Evolutionary conservation across 2,329 filamentous ascomycete species (phyloP).

Genomic region (Xylaria sp.): DNA sequence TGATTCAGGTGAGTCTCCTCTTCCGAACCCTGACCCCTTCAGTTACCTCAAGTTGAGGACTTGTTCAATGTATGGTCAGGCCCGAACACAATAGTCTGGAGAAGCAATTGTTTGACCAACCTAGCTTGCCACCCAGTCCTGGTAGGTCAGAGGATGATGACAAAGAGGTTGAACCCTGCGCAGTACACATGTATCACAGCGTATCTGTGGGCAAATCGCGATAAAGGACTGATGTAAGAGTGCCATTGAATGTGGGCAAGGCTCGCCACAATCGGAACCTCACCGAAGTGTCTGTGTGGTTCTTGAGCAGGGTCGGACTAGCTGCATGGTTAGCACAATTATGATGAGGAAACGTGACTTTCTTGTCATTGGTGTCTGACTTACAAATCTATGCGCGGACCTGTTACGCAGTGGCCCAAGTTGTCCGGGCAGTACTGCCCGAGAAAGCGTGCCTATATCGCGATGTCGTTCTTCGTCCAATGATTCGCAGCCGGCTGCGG

Average conservation of each 20-base stretch:
- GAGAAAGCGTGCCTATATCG: too few species aligned
- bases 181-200: not conserved
- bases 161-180: not conserved
- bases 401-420: too few species aligned
- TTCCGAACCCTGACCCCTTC: not conserved
- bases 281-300: not conserved
- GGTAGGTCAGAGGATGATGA: not conserved
- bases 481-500: too few species aligned
- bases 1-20: not conserved
- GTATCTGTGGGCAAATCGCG: not conserved
- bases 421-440: too few species aligned
- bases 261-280: not conserved
- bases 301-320: not conserved
- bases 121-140: not conserved
- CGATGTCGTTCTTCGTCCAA: too few species aligned
- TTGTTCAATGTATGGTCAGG: not conserved
- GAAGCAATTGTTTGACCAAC: not conserved
- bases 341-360: not conserved
- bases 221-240: not conserved
- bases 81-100: not conserved
- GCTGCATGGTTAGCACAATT: not conserved
- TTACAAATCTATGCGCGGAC: not conserved
- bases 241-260: conserved; percentile 2
- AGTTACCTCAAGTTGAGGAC: not conserved
- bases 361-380: not conserved